Evolutionary conservation across 257 asterid genomes (phyloP), one percentile per base, ranked within the genome.

Genomic region (Solanum pennellii): DNA sequence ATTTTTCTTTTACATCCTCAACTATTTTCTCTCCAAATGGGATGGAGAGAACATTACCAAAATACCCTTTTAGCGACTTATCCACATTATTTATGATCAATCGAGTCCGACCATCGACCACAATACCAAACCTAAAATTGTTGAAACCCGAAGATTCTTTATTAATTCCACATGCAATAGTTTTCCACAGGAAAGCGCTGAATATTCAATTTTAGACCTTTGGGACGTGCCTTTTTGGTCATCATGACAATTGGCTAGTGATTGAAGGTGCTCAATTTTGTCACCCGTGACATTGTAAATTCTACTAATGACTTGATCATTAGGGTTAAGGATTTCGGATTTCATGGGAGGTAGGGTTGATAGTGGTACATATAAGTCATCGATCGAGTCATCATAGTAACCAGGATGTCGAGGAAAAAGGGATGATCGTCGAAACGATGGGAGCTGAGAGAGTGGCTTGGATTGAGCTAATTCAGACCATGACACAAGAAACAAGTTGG

Each of bases 131-230:
- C 86, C 82, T 79, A 12, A 82, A 86, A 16, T 33, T 52, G 44
- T 59, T 76, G 12, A 37, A 82, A 27, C 16, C 14, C 9, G 21
- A 21, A 0, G 25, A 16, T 33, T 69, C 83, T 29, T 45, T 31
- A 44, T 47, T 45, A 29, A n/a, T 29, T 47, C 25, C 72, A 42
- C 60, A 9, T 3, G 84, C 94, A 0, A 96, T 52, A 20, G 56
- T 71, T 83, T 93, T 94, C 98, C 98, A 96, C n/a, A 96, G 90
- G 87, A 90, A 96, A 18, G n/a, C 95, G 83, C n/a, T 89, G 88
- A 95, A 94, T 0, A 93, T 87, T 92, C 97, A 95, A 80, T 87
- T 87, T 94, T 96, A 6, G 29, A 27, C 1, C 29, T 27, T 1
- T 27, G 29, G 29, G 29, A 27, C 29, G 29, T 27, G 29, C 29